Evolutionary conservation across 345 rosid species (phyloP).

Genomic region (Aegle marmelos): DNA sequence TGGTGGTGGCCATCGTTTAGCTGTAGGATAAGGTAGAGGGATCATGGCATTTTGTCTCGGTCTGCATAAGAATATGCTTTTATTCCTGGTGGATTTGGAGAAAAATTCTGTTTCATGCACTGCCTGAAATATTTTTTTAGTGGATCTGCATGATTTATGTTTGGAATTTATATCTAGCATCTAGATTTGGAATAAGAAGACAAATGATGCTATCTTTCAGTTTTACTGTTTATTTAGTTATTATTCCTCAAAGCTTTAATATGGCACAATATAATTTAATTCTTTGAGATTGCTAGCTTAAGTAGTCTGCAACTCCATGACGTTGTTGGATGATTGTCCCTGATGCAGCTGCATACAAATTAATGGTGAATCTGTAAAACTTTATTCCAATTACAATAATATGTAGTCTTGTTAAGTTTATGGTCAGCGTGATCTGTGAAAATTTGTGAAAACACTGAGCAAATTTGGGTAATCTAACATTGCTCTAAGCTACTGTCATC

Average conservation of each 20-base stretch:
- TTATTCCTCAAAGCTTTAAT: background rate
- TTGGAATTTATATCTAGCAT: background rate
- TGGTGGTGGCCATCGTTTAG: slow-evolving; percentile 2
- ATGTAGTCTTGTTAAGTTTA: background rate
- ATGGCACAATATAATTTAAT: background rate
- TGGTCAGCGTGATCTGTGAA: background rate
- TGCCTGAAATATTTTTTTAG: background rate
- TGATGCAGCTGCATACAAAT: background rate
- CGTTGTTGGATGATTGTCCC: background rate
- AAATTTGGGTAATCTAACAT: too few relatives aligned
- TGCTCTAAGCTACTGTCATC: too few relatives aligned
- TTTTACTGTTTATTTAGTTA: background rate
- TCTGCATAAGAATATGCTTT: slow-evolving; percentile 24
- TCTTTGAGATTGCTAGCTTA: background rate
- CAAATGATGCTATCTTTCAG: background rate
- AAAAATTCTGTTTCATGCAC: background rate
- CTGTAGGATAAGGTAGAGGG: slow-evolving; percentile 20
- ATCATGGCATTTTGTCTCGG: slow-evolving; percentile 26
- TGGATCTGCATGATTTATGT: background rate
- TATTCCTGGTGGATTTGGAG: background rate
- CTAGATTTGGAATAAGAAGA: background rate
- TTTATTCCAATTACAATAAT: background rate
- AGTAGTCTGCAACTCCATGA: background rate
- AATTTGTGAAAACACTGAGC: background rate
- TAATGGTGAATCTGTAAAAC: background rate